Conservation (phyloP, 78 protist species). For the Parvularia atlantis region DNA sequence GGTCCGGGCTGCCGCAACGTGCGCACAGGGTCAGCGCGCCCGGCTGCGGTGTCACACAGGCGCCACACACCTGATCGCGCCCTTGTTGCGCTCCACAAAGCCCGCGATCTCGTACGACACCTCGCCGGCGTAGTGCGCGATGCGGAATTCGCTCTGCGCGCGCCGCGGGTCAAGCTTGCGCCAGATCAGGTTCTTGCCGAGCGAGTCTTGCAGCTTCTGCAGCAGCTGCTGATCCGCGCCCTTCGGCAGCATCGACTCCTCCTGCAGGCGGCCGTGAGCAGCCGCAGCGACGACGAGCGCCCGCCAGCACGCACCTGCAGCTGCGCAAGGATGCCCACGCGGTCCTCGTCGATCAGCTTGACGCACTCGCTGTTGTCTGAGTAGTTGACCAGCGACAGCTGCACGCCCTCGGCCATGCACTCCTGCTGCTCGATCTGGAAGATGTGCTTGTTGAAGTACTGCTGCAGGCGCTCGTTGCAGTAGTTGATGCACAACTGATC, state of each 20-base stretch:
- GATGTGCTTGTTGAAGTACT: constrained; percentile 34
- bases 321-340: neutral
- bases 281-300: neutral
- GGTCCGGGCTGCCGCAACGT: no score
- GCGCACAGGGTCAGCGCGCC: no score
- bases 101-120: no score
- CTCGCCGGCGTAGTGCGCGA: no score
- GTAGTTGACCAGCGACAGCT: neutral
- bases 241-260: constrained; percentile 12
- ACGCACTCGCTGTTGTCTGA: constrained; percentile 13
- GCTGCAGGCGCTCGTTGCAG: constrained; percentile 69
- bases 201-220: neutral
- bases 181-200: no score
- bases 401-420: neutral
- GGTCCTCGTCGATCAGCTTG: constrained; percentile 8
- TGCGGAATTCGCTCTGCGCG: no score
- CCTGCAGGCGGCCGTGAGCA: neutral
- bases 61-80: no score
- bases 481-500: constrained; percentile 65
- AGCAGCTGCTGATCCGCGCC: constrained; percentile 18
- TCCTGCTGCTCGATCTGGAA: constrained; percentile 25
- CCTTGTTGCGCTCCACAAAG: no score
- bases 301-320: neutral
- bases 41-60: no score
- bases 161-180: no score